phyloP scores from a whole-genome alignment of 305 asterid species.

The Euphrasia arctica region DNA sequence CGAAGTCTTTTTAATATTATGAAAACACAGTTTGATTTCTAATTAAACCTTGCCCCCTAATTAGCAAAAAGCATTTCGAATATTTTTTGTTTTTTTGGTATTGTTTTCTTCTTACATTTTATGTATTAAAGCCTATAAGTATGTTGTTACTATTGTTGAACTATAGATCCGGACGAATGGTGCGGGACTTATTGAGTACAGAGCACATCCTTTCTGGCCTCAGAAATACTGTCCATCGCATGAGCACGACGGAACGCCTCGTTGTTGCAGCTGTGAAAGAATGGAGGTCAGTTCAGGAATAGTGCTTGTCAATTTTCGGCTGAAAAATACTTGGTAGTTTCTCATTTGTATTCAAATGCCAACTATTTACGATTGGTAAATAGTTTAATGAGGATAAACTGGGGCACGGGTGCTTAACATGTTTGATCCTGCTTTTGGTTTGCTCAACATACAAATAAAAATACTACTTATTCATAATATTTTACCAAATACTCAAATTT shows the following conservation, averaged over 20 bases:
- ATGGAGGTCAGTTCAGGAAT: slow-evolving; percentile 63
- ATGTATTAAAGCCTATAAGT: too few relatives aligned
- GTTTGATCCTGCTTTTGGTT: background rate
- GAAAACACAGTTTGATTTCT: too few relatives aligned
- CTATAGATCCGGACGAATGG: slow-evolving; percentile 73
- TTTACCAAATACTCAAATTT: background rate
- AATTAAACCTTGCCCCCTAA: too few relatives aligned
- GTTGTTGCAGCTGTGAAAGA: slow-evolving; percentile 97
- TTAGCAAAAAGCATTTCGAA: too few relatives aligned
- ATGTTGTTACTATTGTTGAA: background rate
- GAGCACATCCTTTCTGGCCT: slow-evolving; percentile 97
- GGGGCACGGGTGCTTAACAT: background rate
- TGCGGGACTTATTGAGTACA: slow-evolving; percentile 83
- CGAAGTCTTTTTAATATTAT: too few relatives aligned
- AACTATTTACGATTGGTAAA: background rate
- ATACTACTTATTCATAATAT: too few relatives aligned
- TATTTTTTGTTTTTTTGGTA: too few relatives aligned
- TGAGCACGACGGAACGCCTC: slow-evolving; percentile 86
- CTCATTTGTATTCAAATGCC: background rate
- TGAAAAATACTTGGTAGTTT: background rate
- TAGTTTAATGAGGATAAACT: background rate
- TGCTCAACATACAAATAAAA: background rate
- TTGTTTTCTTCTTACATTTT: too few relatives aligned
- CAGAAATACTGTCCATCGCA: slow-evolving; percentile 94
- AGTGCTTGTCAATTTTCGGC: background rate